Percentiles rank a stretch among this genome's conserved stretches.
These are phyloP conservation scores for Fusarium sp. DNA, from an alignment of 2,329 filamentous ascomycete species.

Conservation along the genomic window DNA sequence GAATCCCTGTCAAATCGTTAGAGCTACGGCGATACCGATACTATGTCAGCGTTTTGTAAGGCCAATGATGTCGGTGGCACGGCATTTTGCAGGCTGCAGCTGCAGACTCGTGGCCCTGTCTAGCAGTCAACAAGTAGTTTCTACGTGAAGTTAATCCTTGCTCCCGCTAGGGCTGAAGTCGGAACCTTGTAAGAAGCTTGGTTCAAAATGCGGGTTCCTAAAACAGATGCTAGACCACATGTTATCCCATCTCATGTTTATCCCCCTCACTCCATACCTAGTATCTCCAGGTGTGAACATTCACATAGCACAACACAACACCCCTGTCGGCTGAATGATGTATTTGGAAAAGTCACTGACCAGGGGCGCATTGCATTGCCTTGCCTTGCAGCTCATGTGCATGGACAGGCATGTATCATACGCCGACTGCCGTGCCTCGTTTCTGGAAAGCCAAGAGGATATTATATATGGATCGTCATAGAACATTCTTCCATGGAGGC, in stretches of 20 bases:
- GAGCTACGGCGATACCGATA: constrained; percentile 32
- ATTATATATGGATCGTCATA: constrained; percentile 3
- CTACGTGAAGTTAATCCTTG: background rate
- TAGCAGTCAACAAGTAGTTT: background rate
- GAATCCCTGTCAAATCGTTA: constrained; percentile 7
- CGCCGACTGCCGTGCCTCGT: background rate
- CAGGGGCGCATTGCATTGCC: background rate
- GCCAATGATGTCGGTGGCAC: background rate
- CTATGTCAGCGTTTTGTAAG: constrained; percentile 3
- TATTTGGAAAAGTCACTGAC: background rate
- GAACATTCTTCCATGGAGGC: background rate
- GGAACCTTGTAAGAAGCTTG: constrained; percentile 23
- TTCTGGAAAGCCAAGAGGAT: background rate
- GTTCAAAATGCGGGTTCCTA: background rate
- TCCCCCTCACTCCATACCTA: background rate
- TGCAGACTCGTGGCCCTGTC: background rate
- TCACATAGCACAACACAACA: background rate
- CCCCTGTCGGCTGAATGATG: background rate
- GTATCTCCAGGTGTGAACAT: background rate
- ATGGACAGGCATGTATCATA: background rate
- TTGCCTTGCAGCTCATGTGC: background rate
- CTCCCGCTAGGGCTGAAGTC: constrained; percentile 30
- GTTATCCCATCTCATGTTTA: background rate
- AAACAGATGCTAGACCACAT: constrained; percentile 3
- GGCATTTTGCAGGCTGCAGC: background rate